phyloP scores from a whole-genome alignment of 768 basidiomycete genomes.

The Serendipita sp. region DNA sequence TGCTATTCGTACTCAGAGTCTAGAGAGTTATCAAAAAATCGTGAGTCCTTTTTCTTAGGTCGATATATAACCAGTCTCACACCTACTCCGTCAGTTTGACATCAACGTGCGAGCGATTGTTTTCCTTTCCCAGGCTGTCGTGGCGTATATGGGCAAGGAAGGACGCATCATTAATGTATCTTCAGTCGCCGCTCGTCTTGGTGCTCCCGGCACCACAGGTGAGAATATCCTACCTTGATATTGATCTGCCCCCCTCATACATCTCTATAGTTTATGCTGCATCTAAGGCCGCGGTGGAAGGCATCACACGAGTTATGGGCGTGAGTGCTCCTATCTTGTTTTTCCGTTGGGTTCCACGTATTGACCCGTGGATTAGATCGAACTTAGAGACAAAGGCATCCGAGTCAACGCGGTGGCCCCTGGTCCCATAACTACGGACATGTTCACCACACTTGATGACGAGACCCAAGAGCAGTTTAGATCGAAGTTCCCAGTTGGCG shows the following conservation, averaged over 20 bases:
- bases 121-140: constrained; percentile 29
- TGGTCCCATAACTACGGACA: constrained; percentile 36
- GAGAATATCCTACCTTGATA: constrained; percentile 24
- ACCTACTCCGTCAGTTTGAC: constrained; percentile 24
- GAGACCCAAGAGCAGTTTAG: too few relatives aligned
- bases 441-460: constrained; percentile 10
- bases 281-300: constrained; percentile 44
- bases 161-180: background rate
- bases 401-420: constrained; percentile 43
- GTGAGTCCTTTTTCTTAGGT: background rate
- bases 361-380: background rate
- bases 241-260: constrained; percentile 24
- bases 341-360: too few relatives aligned
- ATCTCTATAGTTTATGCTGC: constrained; percentile 32
- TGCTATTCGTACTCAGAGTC: background rate
- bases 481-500: too few relatives aligned
- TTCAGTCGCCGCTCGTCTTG: background rate
- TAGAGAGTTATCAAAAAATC: background rate
- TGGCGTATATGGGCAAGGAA: background rate
- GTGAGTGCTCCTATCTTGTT: background rate
- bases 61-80: background rate
- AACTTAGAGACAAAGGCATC: constrained; percentile 21
- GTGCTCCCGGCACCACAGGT: constrained; percentile 16
- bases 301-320: constrained; percentile 29
- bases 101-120: constrained; percentile 44